Conservation (phyloP, 345 rosid genomes). For the Cardamine resedifolia region DNA sequence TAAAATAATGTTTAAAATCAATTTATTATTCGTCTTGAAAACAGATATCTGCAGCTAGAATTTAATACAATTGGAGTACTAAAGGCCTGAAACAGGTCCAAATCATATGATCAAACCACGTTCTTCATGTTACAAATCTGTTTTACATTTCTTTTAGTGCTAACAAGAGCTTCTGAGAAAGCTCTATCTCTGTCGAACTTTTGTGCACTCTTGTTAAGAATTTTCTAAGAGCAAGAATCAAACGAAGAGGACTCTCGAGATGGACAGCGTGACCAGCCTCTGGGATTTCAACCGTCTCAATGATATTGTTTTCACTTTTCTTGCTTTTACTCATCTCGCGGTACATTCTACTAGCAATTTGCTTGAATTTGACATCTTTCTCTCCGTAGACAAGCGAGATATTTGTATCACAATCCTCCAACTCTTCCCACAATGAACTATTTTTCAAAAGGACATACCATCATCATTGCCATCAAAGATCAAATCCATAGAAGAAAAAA, state of each 20-base stretch:
- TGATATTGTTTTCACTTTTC: conserved; percentile 22
- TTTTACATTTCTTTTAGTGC: conserved; percentile 30
- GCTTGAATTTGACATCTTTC: conserved; percentile 65
- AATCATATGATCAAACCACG: not conserved
- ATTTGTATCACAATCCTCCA: conserved; percentile 58
- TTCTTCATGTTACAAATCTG: not conserved
- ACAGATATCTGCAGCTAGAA: not conserved
- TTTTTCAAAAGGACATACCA: conserved; percentile 8
- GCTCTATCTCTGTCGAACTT: conserved; percentile 20
- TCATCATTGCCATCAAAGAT: conserved; percentile 2
- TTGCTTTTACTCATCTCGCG: conserved; percentile 32
- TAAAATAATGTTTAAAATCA: not conserved
- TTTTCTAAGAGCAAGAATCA: conserved; percentile 54
- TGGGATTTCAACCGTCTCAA: conserved; percentile 57
- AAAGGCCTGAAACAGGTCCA: not conserved
- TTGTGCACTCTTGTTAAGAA: conserved; percentile 45
- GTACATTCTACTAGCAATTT: conserved; percentile 55
- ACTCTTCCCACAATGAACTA: conserved; percentile 86
- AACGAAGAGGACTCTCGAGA: conserved; percentile 74
- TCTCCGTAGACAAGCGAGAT: conserved; percentile 66
- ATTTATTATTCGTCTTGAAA: not conserved
- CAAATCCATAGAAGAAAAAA: not conserved
- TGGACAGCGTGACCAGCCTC: conserved; percentile 85
- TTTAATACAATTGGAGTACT: conserved; percentile 6
- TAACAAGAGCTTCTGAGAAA: conserved; percentile 29